A percentile compares a stretch with the other conserved stretches of the same genome.
These are phyloP conservation scores for Naganishia onofrii DNA, from an alignment of 768 basidiomycete genomes.

Conservation along the genomic window DNA sequence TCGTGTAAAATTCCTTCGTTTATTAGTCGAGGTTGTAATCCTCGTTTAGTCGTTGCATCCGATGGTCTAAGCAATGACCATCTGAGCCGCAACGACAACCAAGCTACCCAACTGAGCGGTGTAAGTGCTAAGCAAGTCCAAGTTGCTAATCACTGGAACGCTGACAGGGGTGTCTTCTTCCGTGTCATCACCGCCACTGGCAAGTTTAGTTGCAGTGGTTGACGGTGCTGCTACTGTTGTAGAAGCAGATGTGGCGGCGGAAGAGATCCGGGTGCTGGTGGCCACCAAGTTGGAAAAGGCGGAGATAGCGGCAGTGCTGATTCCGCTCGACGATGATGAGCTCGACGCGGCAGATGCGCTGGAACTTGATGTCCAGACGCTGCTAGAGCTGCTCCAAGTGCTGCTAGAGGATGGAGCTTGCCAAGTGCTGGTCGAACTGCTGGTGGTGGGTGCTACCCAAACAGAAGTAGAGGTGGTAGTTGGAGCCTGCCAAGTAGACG, in stretches of 20 bases:
- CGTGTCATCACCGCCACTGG: neutral
- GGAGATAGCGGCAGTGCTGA: slow-evolving; percentile 8
- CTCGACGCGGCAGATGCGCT: slow-evolving; percentile 12
- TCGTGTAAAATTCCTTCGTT: neutral
- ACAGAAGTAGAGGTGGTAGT: slow-evolving; percentile 15
- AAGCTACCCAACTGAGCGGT: slow-evolving; percentile 28
- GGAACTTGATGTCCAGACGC: slow-evolving; percentile 17
- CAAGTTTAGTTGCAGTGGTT: slow-evolving; percentile 9
- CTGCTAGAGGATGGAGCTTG: slow-evolving; percentile 26
- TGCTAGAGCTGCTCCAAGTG: slow-evolving; percentile 22
- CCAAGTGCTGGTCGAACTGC: slow-evolving; percentile 16
- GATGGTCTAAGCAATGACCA: slow-evolving; percentile 25
- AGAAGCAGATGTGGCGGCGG: slow-evolving; percentile 15
- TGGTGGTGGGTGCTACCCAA: slow-evolving; percentile 16
- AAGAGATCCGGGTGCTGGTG: slow-evolving; percentile 13
- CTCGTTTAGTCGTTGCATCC: neutral
- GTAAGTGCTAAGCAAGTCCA: slow-evolving; percentile 27
- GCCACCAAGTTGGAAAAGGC: slow-evolving; percentile 17
- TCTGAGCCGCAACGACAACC: slow-evolving; percentile 30
- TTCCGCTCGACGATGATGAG: slow-evolving; percentile 14
- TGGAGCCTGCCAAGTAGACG: slow-evolving; percentile 15
- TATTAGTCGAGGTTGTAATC: neutral
- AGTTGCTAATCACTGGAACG: slow-evolving; percentile 21
- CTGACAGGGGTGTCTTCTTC: slow-evolving; percentile 12
- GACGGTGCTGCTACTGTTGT: neutral